phyloP scores from a whole-genome alignment of 2,329 filamentous ascomycete genomes.

The Alternaria ventricosa region DNA sequence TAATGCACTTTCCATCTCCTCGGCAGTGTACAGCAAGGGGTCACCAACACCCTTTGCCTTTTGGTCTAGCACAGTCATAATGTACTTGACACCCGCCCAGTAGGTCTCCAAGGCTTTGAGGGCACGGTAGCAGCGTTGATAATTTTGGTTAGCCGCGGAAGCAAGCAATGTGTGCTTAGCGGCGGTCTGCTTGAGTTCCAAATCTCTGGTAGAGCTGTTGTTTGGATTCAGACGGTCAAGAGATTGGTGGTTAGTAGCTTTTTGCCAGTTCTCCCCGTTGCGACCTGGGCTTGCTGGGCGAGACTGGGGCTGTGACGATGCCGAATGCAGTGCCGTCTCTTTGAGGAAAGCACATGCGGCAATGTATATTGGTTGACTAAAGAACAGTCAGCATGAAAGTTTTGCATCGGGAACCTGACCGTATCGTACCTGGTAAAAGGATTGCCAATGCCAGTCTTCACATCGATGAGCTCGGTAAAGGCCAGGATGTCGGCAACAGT shows the following conservation, averaged over 20 bases:
- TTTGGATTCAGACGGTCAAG: conserved; percentile 10
- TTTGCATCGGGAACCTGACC: not conserved
- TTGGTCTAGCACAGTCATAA: conserved; percentile 83
- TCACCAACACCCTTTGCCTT: conserved; percentile 88
- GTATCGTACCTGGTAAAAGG: conserved; percentile 69
- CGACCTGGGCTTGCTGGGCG: conserved; percentile 54
- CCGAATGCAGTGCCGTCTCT: conserved; percentile 75
- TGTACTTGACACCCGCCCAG: conserved; percentile 88
- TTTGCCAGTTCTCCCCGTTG: conserved; percentile 6
- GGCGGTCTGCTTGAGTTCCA: conserved; percentile 52
- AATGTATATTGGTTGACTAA: conserved; percentile 86
- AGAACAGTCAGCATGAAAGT: conserved; percentile 13
- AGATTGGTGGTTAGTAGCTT: not conserved
- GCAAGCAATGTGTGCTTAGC: conserved; percentile 77
- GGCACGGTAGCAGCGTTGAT: conserved; percentile 84
- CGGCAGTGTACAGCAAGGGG: conserved; percentile 67
- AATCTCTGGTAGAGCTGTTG: conserved; percentile 25
- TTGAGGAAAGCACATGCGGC: conserved; percentile 88
- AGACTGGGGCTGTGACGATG: conserved; percentile 68
- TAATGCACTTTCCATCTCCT: conserved; percentile 78
- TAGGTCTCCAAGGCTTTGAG: conserved; percentile 81
- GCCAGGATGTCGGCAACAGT: conserved; percentile 88
- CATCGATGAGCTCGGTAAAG: conserved; percentile 84
- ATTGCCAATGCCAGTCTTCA: conserved; percentile 84
- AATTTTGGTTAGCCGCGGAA: conserved; percentile 83